A percentile compares a stretch with the other conserved stretches of the same genome.
Evolutionary conservation across 2,329 filamentous ascomycete genomes (phyloP).

Genomic region (Talaromyces atroroseus): DNA sequence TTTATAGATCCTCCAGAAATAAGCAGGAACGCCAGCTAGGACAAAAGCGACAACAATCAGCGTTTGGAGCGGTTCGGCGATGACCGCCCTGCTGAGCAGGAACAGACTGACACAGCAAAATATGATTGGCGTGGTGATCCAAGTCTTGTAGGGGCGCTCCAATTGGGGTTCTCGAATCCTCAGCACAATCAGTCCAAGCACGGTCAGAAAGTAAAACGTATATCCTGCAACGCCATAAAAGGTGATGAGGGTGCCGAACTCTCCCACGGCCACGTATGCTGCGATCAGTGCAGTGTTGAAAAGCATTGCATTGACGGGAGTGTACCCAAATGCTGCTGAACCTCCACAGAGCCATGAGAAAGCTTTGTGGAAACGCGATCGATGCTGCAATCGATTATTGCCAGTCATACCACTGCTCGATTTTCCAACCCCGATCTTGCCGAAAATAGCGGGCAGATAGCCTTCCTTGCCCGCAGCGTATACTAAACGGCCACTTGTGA

Average conservation of each 20-base stretch:
- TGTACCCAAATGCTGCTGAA: slow-evolving; percentile 77
- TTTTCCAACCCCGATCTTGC: slow-evolving; percentile 66
- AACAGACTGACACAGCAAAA: slow-evolving; percentile 98
- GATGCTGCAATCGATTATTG: slow-evolving; percentile 33
- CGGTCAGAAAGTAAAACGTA: slow-evolving; percentile 93
- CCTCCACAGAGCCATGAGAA: slow-evolving; percentile 66
- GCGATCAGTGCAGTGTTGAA: slow-evolving; percentile 72
- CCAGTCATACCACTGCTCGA: slow-evolving; percentile 22
- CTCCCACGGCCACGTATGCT: slow-evolving; percentile 76
- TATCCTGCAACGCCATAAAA: slow-evolving; percentile 98
- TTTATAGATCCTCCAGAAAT: slow-evolving; percentile 76
- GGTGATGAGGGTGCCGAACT: slow-evolving; percentile 85
- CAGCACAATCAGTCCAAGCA: slow-evolving; percentile 86
- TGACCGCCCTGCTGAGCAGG: slow-evolving; percentile 78
- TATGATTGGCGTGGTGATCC: slow-evolving; percentile 94
- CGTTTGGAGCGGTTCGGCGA: slow-evolving; percentile 86
- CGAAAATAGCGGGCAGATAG: slow-evolving; percentile 79
- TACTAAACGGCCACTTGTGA: slow-evolving; percentile 84
- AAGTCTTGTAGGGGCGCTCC: slow-evolving; percentile 87
- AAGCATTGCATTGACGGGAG: slow-evolving; percentile 84
- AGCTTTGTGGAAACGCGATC: slow-evolving; percentile 54
- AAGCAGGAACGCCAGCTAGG: slow-evolving; percentile 75
- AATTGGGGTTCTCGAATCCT: slow-evolving; percentile 80
- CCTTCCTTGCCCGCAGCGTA: slow-evolving; percentile 95
- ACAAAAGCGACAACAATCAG: slow-evolving; percentile 82